A percentile compares a stretch with the other conserved stretches of the same genome.
Evolutionary conservation across 768 basidiomycete genomes (phyloP).

Genomic region (Lactifluus hygrophoroides): DNA sequence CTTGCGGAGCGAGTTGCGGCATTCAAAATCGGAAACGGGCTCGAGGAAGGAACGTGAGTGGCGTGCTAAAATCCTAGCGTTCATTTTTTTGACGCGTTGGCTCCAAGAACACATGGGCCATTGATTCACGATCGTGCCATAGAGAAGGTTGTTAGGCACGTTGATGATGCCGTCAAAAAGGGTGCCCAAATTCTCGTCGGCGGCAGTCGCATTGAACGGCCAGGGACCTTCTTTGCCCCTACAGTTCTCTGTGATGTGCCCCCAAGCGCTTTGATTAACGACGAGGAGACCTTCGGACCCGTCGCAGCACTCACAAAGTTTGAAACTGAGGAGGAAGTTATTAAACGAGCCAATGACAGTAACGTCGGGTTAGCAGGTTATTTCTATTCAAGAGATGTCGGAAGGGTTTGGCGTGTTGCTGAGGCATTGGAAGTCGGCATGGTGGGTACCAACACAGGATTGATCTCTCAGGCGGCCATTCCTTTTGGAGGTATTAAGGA

Average conservation of each 20-base stretch:
- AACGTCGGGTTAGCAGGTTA: constrained; percentile 89
- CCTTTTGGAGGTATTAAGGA: constrained; percentile 92
- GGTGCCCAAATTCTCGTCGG: constrained; percentile 89
- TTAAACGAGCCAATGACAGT: constrained; percentile 74
- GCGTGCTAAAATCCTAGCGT: not conserved
- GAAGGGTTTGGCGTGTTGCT: constrained; percentile 88
- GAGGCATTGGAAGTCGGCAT: constrained; percentile 92
- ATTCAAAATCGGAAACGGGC: constrained; percentile 85
- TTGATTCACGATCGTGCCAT: constrained; percentile 83
- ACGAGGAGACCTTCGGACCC: constrained; percentile 95
- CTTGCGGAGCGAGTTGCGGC: constrained; percentile 75
- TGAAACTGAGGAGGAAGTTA: constrained; percentile 88
- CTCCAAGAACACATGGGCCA: constrained; percentile 80
- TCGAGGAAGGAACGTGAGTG: constrained; percentile 65
- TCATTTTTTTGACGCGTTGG: not conserved
- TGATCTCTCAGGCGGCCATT: constrained; percentile 69
- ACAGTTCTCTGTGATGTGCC: constrained; percentile 88
- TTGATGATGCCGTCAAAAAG: constrained; percentile 75
- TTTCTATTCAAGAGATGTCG: constrained; percentile 83
- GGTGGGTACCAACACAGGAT: constrained; percentile 78
- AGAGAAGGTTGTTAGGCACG: constrained; percentile 77
- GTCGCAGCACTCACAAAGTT: constrained; percentile 83
- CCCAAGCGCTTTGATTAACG: constrained; percentile 48
- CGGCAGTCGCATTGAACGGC: constrained; percentile 57
- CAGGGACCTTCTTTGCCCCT: constrained; percentile 69